A percentile compares a stretch with the other conserved stretches of the same genome.
Evolutionary conservation across 2,329 filamentous ascomycete species (phyloP).

Genomic region (Aspergillus hortae): DNA sequence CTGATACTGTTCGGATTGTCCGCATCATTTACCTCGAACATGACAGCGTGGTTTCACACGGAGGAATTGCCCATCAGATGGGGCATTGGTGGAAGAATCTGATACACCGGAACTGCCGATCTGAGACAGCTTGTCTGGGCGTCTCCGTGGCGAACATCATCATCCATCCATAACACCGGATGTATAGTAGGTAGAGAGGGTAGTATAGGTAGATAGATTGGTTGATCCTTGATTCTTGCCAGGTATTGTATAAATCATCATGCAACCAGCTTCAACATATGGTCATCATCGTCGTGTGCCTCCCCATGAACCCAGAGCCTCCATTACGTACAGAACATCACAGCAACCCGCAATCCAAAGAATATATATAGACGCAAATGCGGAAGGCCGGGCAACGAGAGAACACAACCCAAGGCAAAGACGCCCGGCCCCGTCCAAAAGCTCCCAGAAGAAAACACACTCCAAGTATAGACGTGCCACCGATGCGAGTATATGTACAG

Average conservation of each 20-base stretch:
- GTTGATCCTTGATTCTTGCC: too few species aligned
- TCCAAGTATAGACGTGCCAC: constrained; percentile 18
- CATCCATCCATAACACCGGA: neutral
- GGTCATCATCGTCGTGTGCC: constrained; percentile 6
- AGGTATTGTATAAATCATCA: too few species aligned
- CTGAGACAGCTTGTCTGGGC: neutral
- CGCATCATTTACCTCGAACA: constrained; percentile 4
- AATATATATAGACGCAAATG: constrained; percentile 18
- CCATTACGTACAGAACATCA: constrained; percentile 18
- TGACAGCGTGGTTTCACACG: neutral
- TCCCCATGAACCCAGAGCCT: constrained; percentile 4
- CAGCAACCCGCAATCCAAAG: constrained; percentile 8
- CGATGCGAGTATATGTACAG: constrained; percentile 34
- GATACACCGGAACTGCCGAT: neutral
- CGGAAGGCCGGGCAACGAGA: constrained; percentile 2
- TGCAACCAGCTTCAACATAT: neutral
- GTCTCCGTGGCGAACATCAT: neutral
- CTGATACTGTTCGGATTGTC: neutral
- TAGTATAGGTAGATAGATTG: too few species aligned
- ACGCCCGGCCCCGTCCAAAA: neutral
- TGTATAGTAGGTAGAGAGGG: neutral
- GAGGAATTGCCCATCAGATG: neutral
- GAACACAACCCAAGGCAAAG: neutral
- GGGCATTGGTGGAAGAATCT: constrained; percentile 18
- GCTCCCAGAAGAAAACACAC: neutral